Base-by-base conservation (phyloP, 2,329 filamentous ascomycete species). In the Pezicula neosporulosa region DNA sequence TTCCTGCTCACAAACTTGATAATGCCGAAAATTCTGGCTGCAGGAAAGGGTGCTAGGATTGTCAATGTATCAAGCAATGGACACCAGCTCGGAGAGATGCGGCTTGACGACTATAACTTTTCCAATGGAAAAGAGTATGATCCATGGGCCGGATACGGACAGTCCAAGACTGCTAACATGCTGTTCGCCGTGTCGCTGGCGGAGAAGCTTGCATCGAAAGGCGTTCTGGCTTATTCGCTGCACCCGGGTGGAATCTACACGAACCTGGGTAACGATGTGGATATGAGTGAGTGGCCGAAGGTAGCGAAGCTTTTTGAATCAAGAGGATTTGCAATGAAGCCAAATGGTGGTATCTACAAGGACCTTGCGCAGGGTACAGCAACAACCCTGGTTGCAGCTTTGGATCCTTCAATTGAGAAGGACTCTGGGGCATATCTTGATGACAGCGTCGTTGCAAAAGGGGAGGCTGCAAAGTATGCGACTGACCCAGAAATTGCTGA, bases 1-100 rank as follows among this genome's bases (percentile, higher is more conserved):
- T 82, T 82, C 65, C 69, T 81, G 0, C 68, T 82, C 13, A 76
- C 78, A 53, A 68, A 77, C 24, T 69, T 80, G 1, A 66, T 83
- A 27, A 54, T 3, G 36, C 47, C 2, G 0, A 60, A 67, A 1
- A 59, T 81, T 8, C 59, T 77, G 0, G 57, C 66, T 0, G 66
- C 41, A 3, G 41, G 41, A 67, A 2, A 56, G 66, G 3, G 72
- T 68, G 0, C 62, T 69, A 0, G 55, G 19, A 47, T 53, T 24
- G 66, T 82, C 39, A 63, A 66, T 0, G 60, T 80, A 1, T 67
- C 73, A 0, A 75, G 73, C 2, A 55, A 67, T 1, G 75, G 59
- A 1, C 77, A 81, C 56, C 66, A 69, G n/a, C 52, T 59, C 3
- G 58, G 58, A 2, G 71, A 73, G 7, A 52, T 82, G 0, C 74